Percentiles rank a stretch among this genome's conserved stretches.
These are phyloP conservation scores for Phytophthora sp. DNA, from an alignment of 352 stramenopile genomes.

Conservation along the genomic window DNA sequence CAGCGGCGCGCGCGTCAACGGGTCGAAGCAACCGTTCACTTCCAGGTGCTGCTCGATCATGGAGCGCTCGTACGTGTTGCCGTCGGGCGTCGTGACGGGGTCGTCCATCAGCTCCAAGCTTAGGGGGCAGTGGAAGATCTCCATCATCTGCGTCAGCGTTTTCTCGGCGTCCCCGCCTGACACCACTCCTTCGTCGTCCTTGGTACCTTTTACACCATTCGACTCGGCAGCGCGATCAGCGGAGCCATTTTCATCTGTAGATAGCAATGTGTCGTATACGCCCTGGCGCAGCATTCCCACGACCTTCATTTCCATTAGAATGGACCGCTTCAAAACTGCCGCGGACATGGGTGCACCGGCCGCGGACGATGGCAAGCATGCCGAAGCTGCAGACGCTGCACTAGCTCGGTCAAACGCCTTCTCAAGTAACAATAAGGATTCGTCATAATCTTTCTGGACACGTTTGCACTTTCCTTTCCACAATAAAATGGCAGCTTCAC, in stretches of 20 bases:
- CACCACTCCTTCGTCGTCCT: neutral
- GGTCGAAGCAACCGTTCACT: slow-evolving; percentile 78
- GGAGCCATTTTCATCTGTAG: slow-evolving; percentile 15
- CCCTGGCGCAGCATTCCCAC: slow-evolving; percentile 53
- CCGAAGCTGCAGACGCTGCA: slow-evolving; percentile 37
- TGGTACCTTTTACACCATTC: slow-evolving; percentile 2
- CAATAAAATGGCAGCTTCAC: slow-evolving; percentile 57
- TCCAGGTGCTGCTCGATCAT: slow-evolving; percentile 82
- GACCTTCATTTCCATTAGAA: slow-evolving; percentile 74
- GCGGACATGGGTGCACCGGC: slow-evolving; percentile 19
- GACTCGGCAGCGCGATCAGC: neutral
- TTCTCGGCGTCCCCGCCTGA: slow-evolving; percentile 33
- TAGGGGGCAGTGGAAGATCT: slow-evolving; percentile 73
- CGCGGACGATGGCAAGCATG: slow-evolving; percentile 42
- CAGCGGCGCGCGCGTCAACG: slow-evolving; percentile 61
- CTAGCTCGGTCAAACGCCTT: slow-evolving; percentile 60
- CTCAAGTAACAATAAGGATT: slow-evolving; percentile 52
- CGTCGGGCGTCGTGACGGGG: slow-evolving; percentile 71
- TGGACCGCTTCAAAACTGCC: slow-evolving; percentile 49
- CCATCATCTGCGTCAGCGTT: slow-evolving; percentile 71
- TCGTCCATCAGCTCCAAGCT: slow-evolving; percentile 84
- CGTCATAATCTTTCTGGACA: slow-evolving; percentile 56
- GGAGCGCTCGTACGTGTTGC: slow-evolving; percentile 77
- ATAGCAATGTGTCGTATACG: slow-evolving; percentile 53
- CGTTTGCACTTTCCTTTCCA: slow-evolving; percentile 72